phyloP scores from a whole-genome alignment of 257 asterid genomes.

The Jaltomata sinuosa region DNA sequence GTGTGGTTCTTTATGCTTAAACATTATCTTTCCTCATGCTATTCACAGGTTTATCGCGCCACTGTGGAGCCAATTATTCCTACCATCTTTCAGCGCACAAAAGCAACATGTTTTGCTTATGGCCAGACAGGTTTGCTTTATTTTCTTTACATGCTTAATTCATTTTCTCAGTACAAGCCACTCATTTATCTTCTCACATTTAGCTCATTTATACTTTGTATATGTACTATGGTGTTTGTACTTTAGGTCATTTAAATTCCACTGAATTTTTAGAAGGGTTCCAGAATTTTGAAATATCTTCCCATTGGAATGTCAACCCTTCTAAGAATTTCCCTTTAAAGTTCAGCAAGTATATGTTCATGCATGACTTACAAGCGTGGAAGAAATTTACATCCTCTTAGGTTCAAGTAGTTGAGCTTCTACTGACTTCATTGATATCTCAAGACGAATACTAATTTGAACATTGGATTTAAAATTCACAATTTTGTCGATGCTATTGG shows the following conservation, averaged over 20 bases:
- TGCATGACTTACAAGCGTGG: not conserved
- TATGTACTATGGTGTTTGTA: not conserved
- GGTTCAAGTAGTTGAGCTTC: not conserved
- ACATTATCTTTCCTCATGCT: slow-evolving; percentile 5
- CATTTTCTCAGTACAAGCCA: not conserved
- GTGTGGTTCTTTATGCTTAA: not conserved
- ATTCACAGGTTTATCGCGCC: slow-evolving; percentile 67
- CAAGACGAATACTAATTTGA: not conserved
- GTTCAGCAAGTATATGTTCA: not conserved
- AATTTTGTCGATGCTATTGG: not conserved
- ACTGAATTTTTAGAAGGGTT: not conserved
- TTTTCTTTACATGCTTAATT: not conserved
- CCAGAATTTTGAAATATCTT: not conserved
- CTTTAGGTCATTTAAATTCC: not conserved
- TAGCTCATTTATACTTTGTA: not conserved
- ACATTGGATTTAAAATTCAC: not conserved
- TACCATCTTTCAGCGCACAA: slow-evolving; percentile 90
- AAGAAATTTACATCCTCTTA: not conserved
- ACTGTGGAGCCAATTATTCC: slow-evolving; percentile 99
- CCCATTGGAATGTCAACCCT: not conserved
- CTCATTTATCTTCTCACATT: not conserved
- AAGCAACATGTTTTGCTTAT: slow-evolving; percentile 99
- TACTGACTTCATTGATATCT: not conserved
- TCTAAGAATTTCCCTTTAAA: not conserved
- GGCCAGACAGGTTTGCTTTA: slow-evolving; percentile 86